Conservation (phyloP, 306 rosid genomes). For the Glycyrrhiza uralensis region DNA sequence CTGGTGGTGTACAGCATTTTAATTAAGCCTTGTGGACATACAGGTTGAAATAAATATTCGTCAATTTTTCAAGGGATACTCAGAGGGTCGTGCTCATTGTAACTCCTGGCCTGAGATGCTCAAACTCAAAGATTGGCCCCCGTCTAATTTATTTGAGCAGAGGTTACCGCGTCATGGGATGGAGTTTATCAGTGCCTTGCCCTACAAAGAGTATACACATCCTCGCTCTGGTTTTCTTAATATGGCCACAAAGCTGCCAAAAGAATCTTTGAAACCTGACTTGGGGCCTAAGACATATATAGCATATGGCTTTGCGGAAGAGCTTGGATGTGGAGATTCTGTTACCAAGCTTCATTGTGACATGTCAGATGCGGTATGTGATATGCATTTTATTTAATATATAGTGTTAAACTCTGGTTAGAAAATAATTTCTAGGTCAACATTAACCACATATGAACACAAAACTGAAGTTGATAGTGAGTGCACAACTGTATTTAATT, state of each 20-base stretch:
- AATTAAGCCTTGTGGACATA: conserved; percentile 4
- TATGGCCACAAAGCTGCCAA: conserved; percentile 42
- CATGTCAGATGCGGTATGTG: conserved; percentile 70
- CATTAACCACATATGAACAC: background rate
- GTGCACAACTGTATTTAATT: background rate
- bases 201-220: conserved; percentile 62
- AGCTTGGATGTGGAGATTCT: conserved; percentile 72
- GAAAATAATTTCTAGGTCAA: background rate
- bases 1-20: background rate
- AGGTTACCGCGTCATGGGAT: conserved; percentile 61
- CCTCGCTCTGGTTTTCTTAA: conserved; percentile 47
- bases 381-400: too few relatives aligned
- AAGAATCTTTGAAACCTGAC: conserved; percentile 41
- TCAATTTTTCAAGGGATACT: conserved; percentile 59
- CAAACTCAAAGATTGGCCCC: conserved; percentile 74
- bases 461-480: background rate
- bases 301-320: conserved; percentile 59
- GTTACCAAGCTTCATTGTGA: conserved; percentile 74
- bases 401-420: background rate
- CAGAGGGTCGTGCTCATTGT: conserved; percentile 36
- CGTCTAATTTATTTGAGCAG: conserved; percentile 54
- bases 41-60: conserved; percentile 63
- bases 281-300: conserved; percentile 75
- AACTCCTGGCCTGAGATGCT: conserved; percentile 58
- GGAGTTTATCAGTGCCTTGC: conserved; percentile 52